phyloP scores from a whole-genome alignment of 2,329 filamentous ascomycete genomes.

The Colletotrichum sp. region DNA sequence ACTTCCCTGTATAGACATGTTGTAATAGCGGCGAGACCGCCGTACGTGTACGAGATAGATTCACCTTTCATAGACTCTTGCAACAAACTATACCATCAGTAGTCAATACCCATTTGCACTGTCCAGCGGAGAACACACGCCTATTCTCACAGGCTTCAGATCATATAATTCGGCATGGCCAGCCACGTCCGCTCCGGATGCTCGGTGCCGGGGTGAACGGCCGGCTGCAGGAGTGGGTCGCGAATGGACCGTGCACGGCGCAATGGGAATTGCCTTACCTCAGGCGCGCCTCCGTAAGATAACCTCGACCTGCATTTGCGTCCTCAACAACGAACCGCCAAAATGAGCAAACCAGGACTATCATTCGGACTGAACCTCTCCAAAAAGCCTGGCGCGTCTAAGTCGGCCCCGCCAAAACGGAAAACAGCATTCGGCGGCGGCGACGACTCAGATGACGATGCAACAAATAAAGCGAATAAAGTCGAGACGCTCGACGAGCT shows the following conservation, averaged over 20 bases:
- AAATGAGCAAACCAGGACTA: slow-evolving; percentile 54
- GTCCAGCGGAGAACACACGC: not conserved
- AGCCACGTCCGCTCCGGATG: not conserved
- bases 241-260: not conserved
- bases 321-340: not conserved
- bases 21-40: not conserved
- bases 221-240: not conserved
- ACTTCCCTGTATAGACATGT: not conserved
- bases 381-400: slow-evolving; percentile 60
- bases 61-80: slow-evolving; percentile 3
- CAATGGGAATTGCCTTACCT: not conserved
- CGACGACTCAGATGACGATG: slow-evolving; percentile 61
- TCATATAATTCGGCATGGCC: not conserved
- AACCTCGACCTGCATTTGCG: not conserved
- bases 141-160: too few species aligned
- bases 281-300: not conserved
- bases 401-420: slow-evolving; percentile 53
- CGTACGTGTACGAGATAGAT: not conserved
- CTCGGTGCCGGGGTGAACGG: not conserved
- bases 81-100: not conserved
- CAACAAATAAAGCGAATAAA: slow-evolving; percentile 37
- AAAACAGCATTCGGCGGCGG: slow-evolving; percentile 66
- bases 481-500: slow-evolving; percentile 67
- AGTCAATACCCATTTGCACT: not conserved
- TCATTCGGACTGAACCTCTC: slow-evolving; percentile 64